Percentiles rank a stretch among this genome's conserved stretches.
phyloP scores from a whole-genome alignment of 345 rosid species.

The Aurinia saxatilis region DNA sequence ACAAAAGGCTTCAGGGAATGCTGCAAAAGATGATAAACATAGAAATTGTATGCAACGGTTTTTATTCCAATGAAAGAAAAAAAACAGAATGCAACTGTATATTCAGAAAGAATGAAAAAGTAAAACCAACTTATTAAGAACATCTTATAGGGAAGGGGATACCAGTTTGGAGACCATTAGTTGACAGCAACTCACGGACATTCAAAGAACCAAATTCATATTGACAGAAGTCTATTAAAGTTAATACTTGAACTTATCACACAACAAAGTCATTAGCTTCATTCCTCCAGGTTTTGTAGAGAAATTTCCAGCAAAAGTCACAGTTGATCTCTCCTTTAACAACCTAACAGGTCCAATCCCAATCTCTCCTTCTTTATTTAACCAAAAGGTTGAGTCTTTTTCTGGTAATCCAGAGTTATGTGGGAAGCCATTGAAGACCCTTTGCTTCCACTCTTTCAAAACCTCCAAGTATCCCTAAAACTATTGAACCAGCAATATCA shows the following conservation, averaged over 20 bases:
- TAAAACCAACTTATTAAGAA: too few relatives aligned
- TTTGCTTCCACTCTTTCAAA: constrained; percentile 70
- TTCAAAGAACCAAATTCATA: too few relatives aligned
- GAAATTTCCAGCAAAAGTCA: constrained; percentile 40
- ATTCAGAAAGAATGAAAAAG: too few relatives aligned
- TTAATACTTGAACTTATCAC: constrained; percentile 71
- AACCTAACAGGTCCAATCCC: constrained; percentile 82
- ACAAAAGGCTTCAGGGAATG: too few relatives aligned
- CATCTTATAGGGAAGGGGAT: too few relatives aligned
- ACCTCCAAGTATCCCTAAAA: constrained; percentile 52
- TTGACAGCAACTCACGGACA: too few relatives aligned
- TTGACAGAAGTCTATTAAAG: too few relatives aligned
- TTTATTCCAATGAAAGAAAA: too few relatives aligned
- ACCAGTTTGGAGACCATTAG: too few relatives aligned
- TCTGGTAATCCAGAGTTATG: constrained; percentile 64
- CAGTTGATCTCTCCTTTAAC: constrained; percentile 76
- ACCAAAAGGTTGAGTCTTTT: constrained; percentile 53
- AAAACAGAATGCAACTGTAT: too few relatives aligned
- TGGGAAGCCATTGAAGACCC: constrained; percentile 64
- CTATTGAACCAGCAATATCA: constrained; percentile 72
- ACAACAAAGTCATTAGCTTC: constrained; percentile 54
- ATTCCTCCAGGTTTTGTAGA: constrained; percentile 50
- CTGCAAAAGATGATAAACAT: too few relatives aligned
- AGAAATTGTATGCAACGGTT: too few relatives aligned
- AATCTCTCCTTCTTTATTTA: constrained; percentile 32